A percentile compares a stretch with the other conserved stretches of the same genome.
Evolutionary conservation across 352 stramenopile genomes (phyloP).

Genomic region (Phytophthora capsici): DNA sequence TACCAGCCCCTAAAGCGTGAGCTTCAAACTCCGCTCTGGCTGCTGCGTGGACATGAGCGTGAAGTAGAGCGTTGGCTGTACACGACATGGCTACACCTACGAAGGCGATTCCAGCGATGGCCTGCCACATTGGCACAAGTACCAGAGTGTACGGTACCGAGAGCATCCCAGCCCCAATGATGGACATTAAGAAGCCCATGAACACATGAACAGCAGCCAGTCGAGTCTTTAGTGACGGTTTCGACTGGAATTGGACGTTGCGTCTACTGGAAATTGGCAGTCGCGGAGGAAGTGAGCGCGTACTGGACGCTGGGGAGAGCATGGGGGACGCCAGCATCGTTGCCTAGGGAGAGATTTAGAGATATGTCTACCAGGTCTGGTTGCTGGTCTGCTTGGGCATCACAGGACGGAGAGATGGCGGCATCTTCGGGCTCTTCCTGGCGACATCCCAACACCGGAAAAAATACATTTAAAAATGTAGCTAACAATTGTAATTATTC

Average conservation of each 20-base stretch:
- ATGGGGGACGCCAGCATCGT: conserved; percentile 35
- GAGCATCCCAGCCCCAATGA: conserved; percentile 74
- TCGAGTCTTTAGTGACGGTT: conserved; percentile 1
- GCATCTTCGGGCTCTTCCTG: conserved; percentile 6
- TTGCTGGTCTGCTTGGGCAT: conserved; percentile 5
- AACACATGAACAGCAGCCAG: conserved; percentile 50
- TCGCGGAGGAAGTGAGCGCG: conserved; percentile 27
- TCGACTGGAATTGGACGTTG: neutral
- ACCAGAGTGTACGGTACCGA: conserved; percentile 76
- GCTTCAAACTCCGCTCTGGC: conserved; percentile 64
- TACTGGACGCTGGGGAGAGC: conserved; percentile 29
- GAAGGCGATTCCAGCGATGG: conserved; percentile 43
- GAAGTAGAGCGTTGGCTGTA: conserved; percentile 60
- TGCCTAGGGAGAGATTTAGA: too few species aligned
- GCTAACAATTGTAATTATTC: too few species aligned
- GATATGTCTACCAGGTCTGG: too few species aligned
- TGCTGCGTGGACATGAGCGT: conserved; percentile 57
- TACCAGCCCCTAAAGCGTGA: conserved; percentile 51
- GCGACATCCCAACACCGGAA: too few species aligned
- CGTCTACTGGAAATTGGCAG: conserved; percentile 15
- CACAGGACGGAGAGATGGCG: neutral
- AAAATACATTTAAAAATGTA: too few species aligned
- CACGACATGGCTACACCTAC: conserved; percentile 55
- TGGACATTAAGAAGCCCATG: conserved; percentile 80
- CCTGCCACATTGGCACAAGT: conserved; percentile 45